These are phyloP conservation scores for Stentor coeruleus DNA, from an alignment of 73 alveolate genomes.

Conservation along the genomic window DNA sequence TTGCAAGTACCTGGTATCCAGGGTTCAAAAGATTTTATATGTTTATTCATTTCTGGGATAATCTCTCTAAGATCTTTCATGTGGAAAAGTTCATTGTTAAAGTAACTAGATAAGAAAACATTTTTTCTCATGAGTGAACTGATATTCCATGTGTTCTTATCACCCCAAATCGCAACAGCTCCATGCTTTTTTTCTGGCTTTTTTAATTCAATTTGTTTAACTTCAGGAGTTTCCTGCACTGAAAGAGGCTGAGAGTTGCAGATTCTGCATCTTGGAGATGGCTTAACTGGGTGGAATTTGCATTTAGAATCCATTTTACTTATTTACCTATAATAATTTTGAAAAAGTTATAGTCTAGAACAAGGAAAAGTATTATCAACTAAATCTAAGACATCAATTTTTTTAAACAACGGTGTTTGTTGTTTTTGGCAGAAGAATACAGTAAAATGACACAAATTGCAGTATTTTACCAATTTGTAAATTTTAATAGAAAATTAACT, in stretches of 20 bases:
- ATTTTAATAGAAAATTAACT: no score
- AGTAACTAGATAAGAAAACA: constrained; percentile 55
- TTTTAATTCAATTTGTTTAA: neutral
- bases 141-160: constrained; percentile 37
- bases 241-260: neutral
- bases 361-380: no score
- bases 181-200: constrained; percentile 28
- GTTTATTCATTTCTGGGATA: constrained; percentile 60
- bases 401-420: no score
- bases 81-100: constrained; percentile 57
- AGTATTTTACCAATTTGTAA: no score
- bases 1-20: constrained; percentile 80
- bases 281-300: constrained; percentile 18
- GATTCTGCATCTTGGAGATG: constrained; percentile 12
- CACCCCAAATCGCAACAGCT: constrained; percentile 46
- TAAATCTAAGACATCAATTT: no score
- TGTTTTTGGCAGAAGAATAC: no score
- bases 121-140: constrained; percentile 64
- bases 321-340: no score
- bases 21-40: constrained; percentile 68
- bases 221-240: neutral
- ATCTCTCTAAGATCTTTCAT: constrained; percentile 58
- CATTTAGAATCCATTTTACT: neutral
- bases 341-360: no score
- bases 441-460: no score